phyloP scores from a whole-genome alignment of 2,329 filamentous ascomycete species.

The Cryphonectria parasitica region DNA sequence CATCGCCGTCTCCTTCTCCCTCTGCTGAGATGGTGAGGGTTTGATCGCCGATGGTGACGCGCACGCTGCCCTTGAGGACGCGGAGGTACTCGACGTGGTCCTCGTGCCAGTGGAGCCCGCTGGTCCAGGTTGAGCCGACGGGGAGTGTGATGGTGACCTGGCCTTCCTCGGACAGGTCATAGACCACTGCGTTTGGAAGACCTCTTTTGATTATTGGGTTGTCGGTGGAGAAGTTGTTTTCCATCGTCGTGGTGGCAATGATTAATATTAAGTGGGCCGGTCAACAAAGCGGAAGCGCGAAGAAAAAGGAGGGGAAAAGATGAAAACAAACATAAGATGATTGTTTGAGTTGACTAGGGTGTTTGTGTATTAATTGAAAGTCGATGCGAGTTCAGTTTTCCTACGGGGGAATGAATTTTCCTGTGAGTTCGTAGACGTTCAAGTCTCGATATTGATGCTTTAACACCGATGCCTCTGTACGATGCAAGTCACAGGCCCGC shows the following conservation, averaged over 20 bases:
- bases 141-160: conserved; percentile 50
- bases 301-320: background rate
- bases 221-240: conserved; percentile 11
- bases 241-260: background rate
- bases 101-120: conserved; percentile 54
- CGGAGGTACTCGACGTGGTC: conserved; percentile 50
- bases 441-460: no score
- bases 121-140: conserved; percentile 48
- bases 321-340: background rate
- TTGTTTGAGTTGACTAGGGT: background rate
- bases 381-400: no score
- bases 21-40: conserved; percentile 32
- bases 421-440: background rate
- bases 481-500: background rate
- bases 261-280: no score
- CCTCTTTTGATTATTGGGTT: conserved; percentile 24
- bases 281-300: background rate
- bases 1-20: conserved; percentile 2
- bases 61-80: conserved; percentile 44
- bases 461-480: background rate
- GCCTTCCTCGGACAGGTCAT: conserved; percentile 42
- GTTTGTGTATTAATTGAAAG: background rate
- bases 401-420: background rate
- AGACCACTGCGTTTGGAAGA: conserved; percentile 26
- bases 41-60: conserved; percentile 31